Conservation (phyloP, 2,329 filamentous ascomycete genomes). For the Sporothrix pallida region DNA sequence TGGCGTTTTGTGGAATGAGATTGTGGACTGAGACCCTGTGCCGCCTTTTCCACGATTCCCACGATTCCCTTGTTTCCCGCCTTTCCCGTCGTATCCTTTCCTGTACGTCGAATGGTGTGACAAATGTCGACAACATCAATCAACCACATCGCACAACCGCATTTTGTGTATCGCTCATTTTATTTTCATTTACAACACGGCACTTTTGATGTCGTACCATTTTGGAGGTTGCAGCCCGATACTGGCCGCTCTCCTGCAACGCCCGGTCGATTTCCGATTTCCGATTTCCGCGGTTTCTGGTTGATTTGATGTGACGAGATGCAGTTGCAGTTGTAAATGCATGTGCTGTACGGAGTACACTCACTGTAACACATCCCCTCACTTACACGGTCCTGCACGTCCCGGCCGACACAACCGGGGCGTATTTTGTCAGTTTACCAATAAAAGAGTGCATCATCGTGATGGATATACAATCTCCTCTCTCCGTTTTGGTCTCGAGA, state of each 20-base stretch:
- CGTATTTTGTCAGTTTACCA: not conserved
- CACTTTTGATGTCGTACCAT: not conserved
- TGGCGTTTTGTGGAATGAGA: no score
- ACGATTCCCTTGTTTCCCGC: not conserved
- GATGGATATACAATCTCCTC: not conserved
- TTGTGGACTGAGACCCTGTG: not conserved
- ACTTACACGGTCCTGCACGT: slow-evolving; percentile 20
- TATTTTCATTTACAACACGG: not conserved
- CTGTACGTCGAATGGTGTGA: not conserved
- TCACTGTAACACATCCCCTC: no score
- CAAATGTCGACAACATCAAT: no score
- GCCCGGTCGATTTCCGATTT: not conserved
- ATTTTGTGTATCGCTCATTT: not conserved
- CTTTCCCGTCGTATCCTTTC: not conserved
- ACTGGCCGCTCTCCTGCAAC: not conserved
- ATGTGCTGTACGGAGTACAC: not conserved
- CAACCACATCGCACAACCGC: not conserved
- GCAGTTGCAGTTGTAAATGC: not conserved
- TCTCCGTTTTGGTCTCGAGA: not conserved
- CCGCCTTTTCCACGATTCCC: not conserved
- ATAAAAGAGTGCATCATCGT: not conserved
- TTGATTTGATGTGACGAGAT: not conserved
- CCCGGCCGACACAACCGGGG: slow-evolving; percentile 13
- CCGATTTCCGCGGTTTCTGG: not conserved
- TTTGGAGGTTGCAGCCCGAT: not conserved